These are phyloP conservation scores for Colletotrichum siamense DNA, from an alignment of 2,329 filamentous ascomycete species.

Conservation along the genomic window DNA sequence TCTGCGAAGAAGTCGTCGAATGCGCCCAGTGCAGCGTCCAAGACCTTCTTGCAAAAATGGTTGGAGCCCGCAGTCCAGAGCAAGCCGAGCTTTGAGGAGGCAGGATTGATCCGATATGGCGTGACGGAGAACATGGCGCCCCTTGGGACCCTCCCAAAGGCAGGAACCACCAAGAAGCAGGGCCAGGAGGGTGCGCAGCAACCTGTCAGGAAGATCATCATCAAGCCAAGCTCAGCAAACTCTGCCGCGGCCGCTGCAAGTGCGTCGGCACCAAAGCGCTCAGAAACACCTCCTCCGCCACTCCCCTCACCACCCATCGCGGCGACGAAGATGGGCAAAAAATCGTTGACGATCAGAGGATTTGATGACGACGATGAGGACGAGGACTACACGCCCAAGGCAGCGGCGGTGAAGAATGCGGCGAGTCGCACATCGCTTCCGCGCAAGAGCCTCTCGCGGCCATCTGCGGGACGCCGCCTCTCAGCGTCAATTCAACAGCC, in stretches of 20 bases:
- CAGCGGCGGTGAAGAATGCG: constrained; percentile 2
- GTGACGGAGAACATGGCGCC: constrained; percentile 86
- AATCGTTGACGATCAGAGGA: constrained; percentile 7
- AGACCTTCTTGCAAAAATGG: constrained; percentile 61
- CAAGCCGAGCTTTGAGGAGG: constrained; percentile 79
- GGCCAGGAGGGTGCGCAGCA: constrained; percentile 29
- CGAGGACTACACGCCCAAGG: constrained; percentile 13
- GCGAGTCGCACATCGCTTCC: constrained; percentile 8
- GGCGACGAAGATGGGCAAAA: constrained; percentile 1
- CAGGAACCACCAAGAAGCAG: constrained; percentile 46
- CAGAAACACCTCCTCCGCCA: constrained; percentile 13
- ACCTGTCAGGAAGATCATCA: constrained; percentile 49
- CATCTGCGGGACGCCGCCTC: constrained; percentile 15
- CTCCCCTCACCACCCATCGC: constrained; percentile 12
- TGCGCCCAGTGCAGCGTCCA: constrained; percentile 42
- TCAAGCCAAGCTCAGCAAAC: constrained; percentile 39
- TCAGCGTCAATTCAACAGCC: constrained; percentile 10
- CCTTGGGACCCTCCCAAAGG: constrained; percentile 75
- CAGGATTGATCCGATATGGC: constrained; percentile 74
- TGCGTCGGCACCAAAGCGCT: constrained; percentile 11
- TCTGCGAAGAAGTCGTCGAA: constrained; percentile 24
- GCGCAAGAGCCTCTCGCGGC: constrained; percentile 21
- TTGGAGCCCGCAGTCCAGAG: constrained; percentile 63
- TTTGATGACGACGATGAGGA: constrained; percentile 20
- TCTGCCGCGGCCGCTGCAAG: constrained; percentile 17